Evolutionary conservation across 169 alveolate genomes (phyloP).

Genomic region (Cryptosporidium ubiquitum): DNA sequence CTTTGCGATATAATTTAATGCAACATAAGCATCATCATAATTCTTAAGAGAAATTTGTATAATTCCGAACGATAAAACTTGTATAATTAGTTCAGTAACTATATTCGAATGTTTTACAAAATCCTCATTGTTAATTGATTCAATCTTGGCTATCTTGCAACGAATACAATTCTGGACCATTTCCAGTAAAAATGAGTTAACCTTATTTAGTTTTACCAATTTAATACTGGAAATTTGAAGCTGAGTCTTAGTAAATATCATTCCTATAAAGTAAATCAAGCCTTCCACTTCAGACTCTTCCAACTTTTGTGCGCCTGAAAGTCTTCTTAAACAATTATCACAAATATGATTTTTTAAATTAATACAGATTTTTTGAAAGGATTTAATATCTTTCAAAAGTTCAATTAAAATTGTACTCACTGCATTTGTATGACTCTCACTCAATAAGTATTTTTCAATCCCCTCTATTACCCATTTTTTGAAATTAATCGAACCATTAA

Average conservation of each 20-base stretch:
- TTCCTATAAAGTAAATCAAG: constrained; percentile 4
- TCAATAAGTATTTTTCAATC: not conserved
- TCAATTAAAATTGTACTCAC: constrained; percentile 1
- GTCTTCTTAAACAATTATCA: not conserved
- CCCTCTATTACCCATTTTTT: not conserved
- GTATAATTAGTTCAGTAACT: not conserved
- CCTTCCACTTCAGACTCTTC: constrained; percentile 10
- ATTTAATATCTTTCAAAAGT: not conserved
- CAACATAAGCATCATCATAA: constrained; percentile 34
- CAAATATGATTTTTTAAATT: not conserved
- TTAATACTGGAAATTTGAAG: not conserved
- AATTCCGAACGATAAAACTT: constrained; percentile 5
- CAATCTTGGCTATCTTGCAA: not conserved
- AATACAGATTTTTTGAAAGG: not conserved
- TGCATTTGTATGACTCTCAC: not conserved
- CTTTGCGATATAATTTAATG: constrained; percentile 13
- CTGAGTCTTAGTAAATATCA: not conserved
- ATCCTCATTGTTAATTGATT: not conserved
- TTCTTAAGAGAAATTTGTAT: not conserved
- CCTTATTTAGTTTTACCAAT: not conserved
- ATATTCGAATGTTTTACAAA: not conserved
- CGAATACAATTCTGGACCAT: constrained; percentile 8
- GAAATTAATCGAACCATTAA: not conserved
- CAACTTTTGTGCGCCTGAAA: not conserved
- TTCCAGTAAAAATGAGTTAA: not conserved